Conservation (phyloP, 1,284 basidiomycete genomes). For the Tylopilus sp. region DNA sequence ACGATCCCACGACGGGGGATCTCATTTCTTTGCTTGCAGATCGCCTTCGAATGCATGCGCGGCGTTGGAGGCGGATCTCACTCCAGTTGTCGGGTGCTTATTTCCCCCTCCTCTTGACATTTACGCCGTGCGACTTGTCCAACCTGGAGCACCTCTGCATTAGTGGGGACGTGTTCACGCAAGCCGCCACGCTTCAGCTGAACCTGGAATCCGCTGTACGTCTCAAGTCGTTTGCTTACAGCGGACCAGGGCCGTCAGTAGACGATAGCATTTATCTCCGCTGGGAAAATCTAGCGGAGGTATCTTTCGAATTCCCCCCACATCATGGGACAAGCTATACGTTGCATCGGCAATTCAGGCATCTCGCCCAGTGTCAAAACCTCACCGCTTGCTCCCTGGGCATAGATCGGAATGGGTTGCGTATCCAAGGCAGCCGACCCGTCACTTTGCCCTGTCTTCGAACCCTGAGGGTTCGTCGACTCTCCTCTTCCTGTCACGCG, state of each 20-base stretch:
- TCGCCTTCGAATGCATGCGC: slow-evolving; percentile 10
- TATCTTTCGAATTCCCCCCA: slow-evolving; percentile 14
- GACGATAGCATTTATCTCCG: slow-evolving; percentile 1
- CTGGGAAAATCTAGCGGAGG: slow-evolving; percentile 15
- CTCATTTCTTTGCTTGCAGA: slow-evolving; percentile 13
- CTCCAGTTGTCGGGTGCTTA: slow-evolving; percentile 13
- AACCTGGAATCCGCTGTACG: slow-evolving; percentile 12
- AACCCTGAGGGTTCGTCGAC: slow-evolving; percentile 17
- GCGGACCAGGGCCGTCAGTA: background rate
- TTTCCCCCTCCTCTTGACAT: slow-evolving; percentile 10
- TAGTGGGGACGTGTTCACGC: background rate
- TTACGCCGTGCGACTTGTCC: slow-evolving; percentile 17
- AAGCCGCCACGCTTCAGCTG: background rate
- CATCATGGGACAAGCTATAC: slow-evolving; percentile 3
- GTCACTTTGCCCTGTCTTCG: slow-evolving; percentile 5
- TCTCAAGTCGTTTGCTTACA: slow-evolving; percentile 21
- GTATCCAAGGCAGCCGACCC: background rate
- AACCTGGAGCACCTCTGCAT: slow-evolving; percentile 15
- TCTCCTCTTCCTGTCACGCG: background rate
- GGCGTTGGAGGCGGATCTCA: slow-evolving; percentile 18
- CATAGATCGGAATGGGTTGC: background rate
- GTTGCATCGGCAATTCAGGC: slow-evolving; percentile 1
- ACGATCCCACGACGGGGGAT: background rate
- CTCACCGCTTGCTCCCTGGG: slow-evolving; percentile 19
- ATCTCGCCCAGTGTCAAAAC: slow-evolving; percentile 13